These are phyloP conservation scores for Calamus simplicifolius DNA, from an alignment of 176 grass and related monocot species.

Conservation along the genomic window DNA sequence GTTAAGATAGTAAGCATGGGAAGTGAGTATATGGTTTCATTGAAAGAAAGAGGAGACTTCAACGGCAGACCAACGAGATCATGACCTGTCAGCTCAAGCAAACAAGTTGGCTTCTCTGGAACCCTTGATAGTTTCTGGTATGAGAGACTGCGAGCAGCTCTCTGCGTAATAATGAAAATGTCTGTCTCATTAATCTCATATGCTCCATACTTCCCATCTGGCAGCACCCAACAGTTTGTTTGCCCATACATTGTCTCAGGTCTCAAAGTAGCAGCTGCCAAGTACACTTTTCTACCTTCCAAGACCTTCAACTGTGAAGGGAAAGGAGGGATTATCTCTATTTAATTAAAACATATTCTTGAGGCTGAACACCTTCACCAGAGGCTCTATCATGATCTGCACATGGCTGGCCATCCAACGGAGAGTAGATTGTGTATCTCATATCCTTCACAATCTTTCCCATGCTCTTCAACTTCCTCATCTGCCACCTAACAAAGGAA, in stretches of 20 bases:
- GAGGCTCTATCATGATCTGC: slow-evolving; percentile 61
- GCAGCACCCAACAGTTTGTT: slow-evolving; percentile 78
- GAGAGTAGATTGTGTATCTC: slow-evolving; percentile 67
- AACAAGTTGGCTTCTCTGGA: slow-evolving; percentile 53
- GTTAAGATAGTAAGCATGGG: slow-evolving; percentile 70
- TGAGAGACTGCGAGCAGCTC: slow-evolving; percentile 62
- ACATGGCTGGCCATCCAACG: slow-evolving; percentile 76
- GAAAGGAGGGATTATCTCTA: slow-evolving; percentile 63
- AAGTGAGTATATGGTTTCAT: slow-evolving; percentile 48
- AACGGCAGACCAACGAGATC: slow-evolving; percentile 67
- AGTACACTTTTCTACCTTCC: slow-evolving; percentile 56
- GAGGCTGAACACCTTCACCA: slow-evolving; percentile 58
- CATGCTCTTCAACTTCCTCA: slow-evolving; percentile 53
- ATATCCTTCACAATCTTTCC: slow-evolving; percentile 71
- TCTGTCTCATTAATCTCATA: slow-evolving; percentile 78
- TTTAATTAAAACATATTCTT: slow-evolving; percentile 77
- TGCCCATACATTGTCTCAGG: slow-evolving; percentile 82
- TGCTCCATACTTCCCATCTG: slow-evolving; percentile 59
- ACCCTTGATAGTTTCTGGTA: slow-evolving; percentile 55
- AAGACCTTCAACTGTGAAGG: slow-evolving; percentile 48
- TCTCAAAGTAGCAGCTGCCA: slow-evolving; percentile 68
- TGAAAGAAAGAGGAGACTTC: slow-evolving; percentile 52
- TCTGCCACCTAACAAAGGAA: slow-evolving; percentile 72
- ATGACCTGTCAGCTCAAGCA: slow-evolving; percentile 37
- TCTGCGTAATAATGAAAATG: slow-evolving; percentile 59